phyloP scores from a whole-genome alignment of 257 asterid genomes.

The Datura wrightii region DNA sequence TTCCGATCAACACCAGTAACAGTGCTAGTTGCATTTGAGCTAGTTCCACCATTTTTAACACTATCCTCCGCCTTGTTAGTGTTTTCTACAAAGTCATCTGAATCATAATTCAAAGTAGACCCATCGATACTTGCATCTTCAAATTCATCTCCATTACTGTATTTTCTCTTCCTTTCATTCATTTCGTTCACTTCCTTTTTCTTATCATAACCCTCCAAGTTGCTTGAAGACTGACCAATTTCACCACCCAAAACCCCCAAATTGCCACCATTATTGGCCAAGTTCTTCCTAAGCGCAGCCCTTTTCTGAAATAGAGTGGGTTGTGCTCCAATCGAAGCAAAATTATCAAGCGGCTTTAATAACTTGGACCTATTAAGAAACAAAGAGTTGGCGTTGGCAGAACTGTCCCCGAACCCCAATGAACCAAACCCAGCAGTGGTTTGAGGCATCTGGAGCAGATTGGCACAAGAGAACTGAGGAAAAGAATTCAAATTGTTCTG shows the following conservation, averaged over 20 bases:
- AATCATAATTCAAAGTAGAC: constrained; percentile 71
- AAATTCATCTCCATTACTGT: constrained; percentile 57
- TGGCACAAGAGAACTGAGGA: constrained; percentile 38
- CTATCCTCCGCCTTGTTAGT: constrained; percentile 45
- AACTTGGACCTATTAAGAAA: constrained; percentile 66
- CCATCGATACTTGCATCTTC: constrained; percentile 81
- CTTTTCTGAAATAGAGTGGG: constrained; percentile 77
- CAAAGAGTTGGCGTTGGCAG: constrained; percentile 50
- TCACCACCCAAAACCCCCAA: constrained; percentile 50
- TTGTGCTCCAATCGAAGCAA: constrained; percentile 56
- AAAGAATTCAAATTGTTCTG: constrained; percentile 44
- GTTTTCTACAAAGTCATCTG: constrained; percentile 71
- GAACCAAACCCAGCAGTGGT: constrained; percentile 47
- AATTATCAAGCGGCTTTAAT: constrained; percentile 74
- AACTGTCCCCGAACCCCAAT: constrained; percentile 45
- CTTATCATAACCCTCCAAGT: constrained; percentile 48
- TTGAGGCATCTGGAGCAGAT: constrained; percentile 49
- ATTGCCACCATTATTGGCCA: constrained; percentile 36
- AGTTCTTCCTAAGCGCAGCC: constrained; percentile 66
- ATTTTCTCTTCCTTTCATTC: constrained; percentile 57
- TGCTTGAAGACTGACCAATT: constrained; percentile 38
- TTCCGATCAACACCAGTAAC: constrained; percentile 55
- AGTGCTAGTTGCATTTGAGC: constrained; percentile 51
- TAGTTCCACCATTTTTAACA: constrained; percentile 48
- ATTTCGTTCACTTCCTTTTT: constrained; percentile 41